These are phyloP conservation scores for grape (Vitis vinifera) DNA, from an alignment of 164 flowering plant genomes.

Conservation along the genomic window DNA sequence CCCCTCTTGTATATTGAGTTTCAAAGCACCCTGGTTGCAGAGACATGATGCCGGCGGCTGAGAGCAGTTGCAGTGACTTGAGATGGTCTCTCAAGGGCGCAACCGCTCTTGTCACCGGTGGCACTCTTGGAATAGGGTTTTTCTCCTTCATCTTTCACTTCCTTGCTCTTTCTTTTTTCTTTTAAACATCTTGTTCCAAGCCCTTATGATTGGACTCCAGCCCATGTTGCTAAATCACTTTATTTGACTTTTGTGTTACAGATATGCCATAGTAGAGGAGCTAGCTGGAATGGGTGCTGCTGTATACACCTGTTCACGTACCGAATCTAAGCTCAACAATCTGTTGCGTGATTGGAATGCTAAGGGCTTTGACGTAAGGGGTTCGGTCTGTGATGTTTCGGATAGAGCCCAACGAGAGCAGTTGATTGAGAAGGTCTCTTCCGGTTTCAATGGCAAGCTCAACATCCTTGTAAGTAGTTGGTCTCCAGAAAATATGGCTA, in stretches of 20 bases:
- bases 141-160: not conserved
- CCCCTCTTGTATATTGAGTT: too few species aligned
- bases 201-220: too few species aligned
- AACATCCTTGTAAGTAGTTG: conserved; percentile 12
- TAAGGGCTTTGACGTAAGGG: conserved; percentile 39
- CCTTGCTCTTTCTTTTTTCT: not conserved
- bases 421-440: conserved; percentile 31
- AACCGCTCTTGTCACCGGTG: conserved; percentile 50
- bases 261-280: conserved; percentile 47
- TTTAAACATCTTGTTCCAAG: too few species aligned
- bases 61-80: not conserved
- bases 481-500: too few species aligned
- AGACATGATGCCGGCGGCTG: not conserved
- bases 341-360: conserved; percentile 34
- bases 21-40: too few species aligned
- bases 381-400: conserved; percentile 37
- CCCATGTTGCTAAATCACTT: too few species aligned
- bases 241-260: conserved; percentile 2
- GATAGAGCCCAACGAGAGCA: conserved; percentile 25
- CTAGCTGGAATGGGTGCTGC: conserved; percentile 44
- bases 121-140: conserved; percentile 51
- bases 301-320: conserved; percentile 42
- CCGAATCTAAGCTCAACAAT: conserved; percentile 29
- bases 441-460: conserved; percentile 24
- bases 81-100: conserved; percentile 40